These are phyloP conservation scores for Clonostachys solani DNA, from an alignment of 2,329 filamentous ascomycete species.

Conservation along the genomic window DNA sequence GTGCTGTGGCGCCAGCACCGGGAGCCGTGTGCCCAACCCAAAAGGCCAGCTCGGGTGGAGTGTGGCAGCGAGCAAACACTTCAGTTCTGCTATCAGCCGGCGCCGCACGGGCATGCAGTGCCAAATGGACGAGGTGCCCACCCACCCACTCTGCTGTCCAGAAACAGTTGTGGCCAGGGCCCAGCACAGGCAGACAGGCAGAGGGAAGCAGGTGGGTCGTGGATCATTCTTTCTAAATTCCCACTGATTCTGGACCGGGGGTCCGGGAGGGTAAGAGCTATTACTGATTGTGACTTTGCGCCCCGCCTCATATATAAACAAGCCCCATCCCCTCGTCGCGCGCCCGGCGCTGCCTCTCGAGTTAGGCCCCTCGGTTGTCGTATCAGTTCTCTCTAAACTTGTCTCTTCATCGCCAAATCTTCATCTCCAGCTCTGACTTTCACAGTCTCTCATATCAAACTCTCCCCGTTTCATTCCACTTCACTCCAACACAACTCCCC, in stretches of 20 bases:
- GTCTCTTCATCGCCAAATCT: background rate
- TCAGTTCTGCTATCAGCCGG: no score
- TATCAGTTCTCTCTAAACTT: slow-evolving; percentile 22
- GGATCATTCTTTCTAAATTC: slow-evolving; percentile 2
- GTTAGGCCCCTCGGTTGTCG: background rate
- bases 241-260: background rate
- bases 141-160: no score
- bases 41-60: no score
- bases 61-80: no score
- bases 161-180: no score
- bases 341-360: slow-evolving; percentile 39
- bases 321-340: slow-evolving; percentile 40
- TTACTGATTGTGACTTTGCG: slow-evolving; percentile 53
- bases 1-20: no score
- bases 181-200: background rate
- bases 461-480: slow-evolving; percentile 10
- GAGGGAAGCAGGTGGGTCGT: slow-evolving; percentile 1
- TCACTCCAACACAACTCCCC: slow-evolving; percentile 7
- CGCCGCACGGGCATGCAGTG: no score
- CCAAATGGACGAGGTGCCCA: no score
- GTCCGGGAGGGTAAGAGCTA: background rate
- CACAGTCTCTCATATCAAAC: slow-evolving; percentile 11
- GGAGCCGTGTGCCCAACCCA: no score
- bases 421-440: slow-evolving; percentile 10
- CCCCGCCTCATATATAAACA: slow-evolving; percentile 60